These are phyloP conservation scores for Rhipidocladum racemiflorum DNA, from an alignment of 176 grass and related monocot species.

Conservation along the genomic window DNA sequence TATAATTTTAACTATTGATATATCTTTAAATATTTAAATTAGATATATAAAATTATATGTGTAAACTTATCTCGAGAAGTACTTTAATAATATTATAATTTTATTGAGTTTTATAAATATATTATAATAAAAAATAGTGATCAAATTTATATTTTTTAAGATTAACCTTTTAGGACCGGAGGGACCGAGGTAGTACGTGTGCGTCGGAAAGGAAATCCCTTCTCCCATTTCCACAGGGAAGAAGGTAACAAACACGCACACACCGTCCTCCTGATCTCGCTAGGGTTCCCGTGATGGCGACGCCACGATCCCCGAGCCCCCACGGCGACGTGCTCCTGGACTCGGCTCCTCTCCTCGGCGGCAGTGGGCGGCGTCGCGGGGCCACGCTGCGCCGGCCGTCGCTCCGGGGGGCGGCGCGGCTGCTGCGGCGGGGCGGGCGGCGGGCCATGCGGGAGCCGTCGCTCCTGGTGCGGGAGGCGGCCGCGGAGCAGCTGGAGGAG, in stretches of 20 bases:
- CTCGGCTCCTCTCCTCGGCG: slow-evolving; percentile 41
- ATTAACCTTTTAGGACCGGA: too few species aligned
- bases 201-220: background rate
- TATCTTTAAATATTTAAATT: too few species aligned
- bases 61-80: too few species aligned
- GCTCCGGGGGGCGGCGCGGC: slow-evolving; percentile 47
- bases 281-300: slow-evolving; percentile 42
- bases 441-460: slow-evolving; percentile 54
- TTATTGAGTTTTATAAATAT: too few species aligned
- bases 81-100: too few species aligned
- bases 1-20: too few species aligned
- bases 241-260: background rate
- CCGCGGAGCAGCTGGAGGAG: slow-evolving; percentile 56
- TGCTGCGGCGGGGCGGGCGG: slow-evolving; percentile 41
- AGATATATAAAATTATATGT: too few species aligned
- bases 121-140: too few species aligned
- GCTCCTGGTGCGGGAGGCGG: slow-evolving; percentile 48
- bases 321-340: slow-evolving; percentile 25
- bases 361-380: slow-evolving; percentile 2
- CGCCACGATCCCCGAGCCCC: slow-evolving; percentile 13
- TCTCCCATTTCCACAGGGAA: background rate
- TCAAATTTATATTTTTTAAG: too few species aligned
- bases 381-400: slow-evolving; percentile 26
- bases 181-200: too few species aligned
- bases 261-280: slow-evolving; percentile 21